Percentiles rank a stretch among this genome's conserved stretches.
These are phyloP conservation scores for Cunninghamia lanceolata DNA, from an alignment of 75 land plant genomes.

Conservation along the genomic window DNA sequence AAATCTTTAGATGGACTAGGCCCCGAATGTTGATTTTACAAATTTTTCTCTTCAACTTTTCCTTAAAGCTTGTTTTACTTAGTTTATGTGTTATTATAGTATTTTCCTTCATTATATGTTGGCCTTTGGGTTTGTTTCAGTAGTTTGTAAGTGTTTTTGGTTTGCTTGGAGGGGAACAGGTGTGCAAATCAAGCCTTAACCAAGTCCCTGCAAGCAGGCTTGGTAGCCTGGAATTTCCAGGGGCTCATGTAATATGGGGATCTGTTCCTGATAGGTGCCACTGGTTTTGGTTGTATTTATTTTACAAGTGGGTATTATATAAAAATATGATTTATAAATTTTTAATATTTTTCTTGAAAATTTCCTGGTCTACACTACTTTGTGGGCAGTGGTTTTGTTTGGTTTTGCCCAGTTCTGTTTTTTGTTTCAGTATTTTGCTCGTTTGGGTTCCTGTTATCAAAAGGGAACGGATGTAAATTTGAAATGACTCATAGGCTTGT, in stretches of 20 bases:
- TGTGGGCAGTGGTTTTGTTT: not conserved
- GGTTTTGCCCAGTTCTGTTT: not conserved
- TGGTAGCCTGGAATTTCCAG: no score
- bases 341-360: not conserved
- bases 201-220: not conserved
- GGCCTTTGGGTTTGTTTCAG: not conserved
- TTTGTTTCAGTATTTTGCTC: not conserved
- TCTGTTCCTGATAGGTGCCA: not conserved
- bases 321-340: not conserved
- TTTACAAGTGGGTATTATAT: not conserved
- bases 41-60: no score
- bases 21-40: not conserved
- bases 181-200: not conserved
- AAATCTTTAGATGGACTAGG: no score
- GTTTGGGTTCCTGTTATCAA: not conserved
- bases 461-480: not conserved
- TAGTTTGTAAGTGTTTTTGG: not conserved
- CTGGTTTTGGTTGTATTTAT: no score
- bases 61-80: not conserved
- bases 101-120: not conserved
- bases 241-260: no score
- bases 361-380: not conserved
- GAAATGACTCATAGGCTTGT: not conserved
- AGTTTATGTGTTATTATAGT: not conserved
- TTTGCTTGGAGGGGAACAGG: not conserved